A percentile compares a stretch with the other conserved stretches of the same genome.
phyloP scores from a whole-genome alignment of 148 eudicot genomes.

The Dianthus caryophyllus region DNA sequence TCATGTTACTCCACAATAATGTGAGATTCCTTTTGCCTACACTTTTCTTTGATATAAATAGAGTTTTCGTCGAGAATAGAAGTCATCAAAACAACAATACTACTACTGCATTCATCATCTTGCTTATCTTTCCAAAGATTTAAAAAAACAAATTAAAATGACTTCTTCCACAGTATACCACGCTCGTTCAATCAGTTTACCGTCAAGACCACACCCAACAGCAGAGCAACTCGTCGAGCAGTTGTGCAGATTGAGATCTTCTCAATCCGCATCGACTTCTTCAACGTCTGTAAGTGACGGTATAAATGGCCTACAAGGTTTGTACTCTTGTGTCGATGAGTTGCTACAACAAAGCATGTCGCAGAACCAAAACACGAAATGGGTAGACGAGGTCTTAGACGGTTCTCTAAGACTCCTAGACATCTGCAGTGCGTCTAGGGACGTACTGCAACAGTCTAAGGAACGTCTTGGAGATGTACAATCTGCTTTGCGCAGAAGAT shows the following conservation, averaged over 20 bases:
- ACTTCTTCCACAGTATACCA: conserved; percentile 28
- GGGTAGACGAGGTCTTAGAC: conserved; percentile 28
- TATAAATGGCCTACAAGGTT: conserved; percentile 30
- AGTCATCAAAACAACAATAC: conserved; percentile 21
- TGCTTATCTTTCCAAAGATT: neutral
- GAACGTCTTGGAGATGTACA: conserved; percentile 1
- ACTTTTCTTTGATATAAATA: conserved; percentile 23
- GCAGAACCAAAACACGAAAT: conserved; percentile 4
- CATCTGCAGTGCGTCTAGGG: conserved; percentile 8
- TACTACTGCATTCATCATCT: neutral
- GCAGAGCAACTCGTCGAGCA: conserved; percentile 23
- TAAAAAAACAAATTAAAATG: conserved; percentile 21
- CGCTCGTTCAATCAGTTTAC: conserved; percentile 37
- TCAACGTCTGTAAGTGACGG: conserved; percentile 31
- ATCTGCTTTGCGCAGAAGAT: conserved; percentile 7
- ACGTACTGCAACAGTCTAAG: neutral
- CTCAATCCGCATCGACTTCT: conserved; percentile 34
- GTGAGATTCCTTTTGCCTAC: conserved; percentile 25
- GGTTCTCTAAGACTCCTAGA: conserved; percentile 17
- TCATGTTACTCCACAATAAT: conserved; percentile 5
- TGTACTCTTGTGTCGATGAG: conserved; percentile 30
- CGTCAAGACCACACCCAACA: conserved; percentile 32
- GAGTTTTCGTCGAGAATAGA: neutral
- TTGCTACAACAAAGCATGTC: conserved; percentile 29
- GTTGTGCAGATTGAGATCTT: conserved; percentile 29